Evolutionary conservation across 108 stramenopile species (phyloP).

Genomic region (Fragilaria radians): DNA sequence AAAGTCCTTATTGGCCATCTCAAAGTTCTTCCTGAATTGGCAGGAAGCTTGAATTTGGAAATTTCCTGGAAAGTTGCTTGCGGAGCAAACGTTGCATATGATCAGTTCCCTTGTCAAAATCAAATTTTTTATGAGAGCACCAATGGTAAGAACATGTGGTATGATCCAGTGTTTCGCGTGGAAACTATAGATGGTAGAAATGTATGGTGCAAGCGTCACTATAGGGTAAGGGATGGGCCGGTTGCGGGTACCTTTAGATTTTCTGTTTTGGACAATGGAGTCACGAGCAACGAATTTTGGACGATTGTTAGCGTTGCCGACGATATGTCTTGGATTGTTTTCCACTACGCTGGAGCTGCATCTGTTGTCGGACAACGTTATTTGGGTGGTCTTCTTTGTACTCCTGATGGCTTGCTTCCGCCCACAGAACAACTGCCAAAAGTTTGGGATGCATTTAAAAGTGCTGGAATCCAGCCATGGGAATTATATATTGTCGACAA

Average conservation of each 20-base stretch:
- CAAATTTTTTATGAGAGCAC: conserved; percentile 55
- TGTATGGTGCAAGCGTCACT: conserved; percentile 79
- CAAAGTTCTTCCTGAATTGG: conserved; percentile 43
- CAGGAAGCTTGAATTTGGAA: conserved; percentile 29
- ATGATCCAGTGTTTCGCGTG: conserved; percentile 95
- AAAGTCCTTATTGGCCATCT: conserved; percentile 87
- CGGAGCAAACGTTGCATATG: conserved; percentile 93
- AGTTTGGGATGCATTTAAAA: conserved; percentile 53
- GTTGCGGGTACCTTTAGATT: conserved; percentile 63
- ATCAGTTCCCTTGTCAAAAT: conserved; percentile 93
- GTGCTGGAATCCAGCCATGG: conserved; percentile 84
- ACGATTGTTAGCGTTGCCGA: conserved; percentile 86
- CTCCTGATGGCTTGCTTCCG: conserved; percentile 83
- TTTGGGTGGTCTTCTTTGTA: conserved; percentile 85
- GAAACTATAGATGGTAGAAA: conserved; percentile 88
- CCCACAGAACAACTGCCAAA: conserved; percentile 15
- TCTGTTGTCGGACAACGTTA: conserved; percentile 84
- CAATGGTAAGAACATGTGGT: conserved; percentile 74
- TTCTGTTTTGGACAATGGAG: conserved; percentile 88
- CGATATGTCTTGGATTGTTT: conserved; percentile 86
- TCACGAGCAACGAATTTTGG: conserved; percentile 88
- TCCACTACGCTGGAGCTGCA: conserved; percentile 95
- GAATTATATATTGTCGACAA: conserved; percentile 79
- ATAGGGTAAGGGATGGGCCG: conserved; percentile 43
- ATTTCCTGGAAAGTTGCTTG: conserved; percentile 90